Evolutionary conservation across 352 stramenopile genomes (phyloP), one percentile per base, ranked within the genome.

Genomic region (Phytopythium montanum): DNA sequence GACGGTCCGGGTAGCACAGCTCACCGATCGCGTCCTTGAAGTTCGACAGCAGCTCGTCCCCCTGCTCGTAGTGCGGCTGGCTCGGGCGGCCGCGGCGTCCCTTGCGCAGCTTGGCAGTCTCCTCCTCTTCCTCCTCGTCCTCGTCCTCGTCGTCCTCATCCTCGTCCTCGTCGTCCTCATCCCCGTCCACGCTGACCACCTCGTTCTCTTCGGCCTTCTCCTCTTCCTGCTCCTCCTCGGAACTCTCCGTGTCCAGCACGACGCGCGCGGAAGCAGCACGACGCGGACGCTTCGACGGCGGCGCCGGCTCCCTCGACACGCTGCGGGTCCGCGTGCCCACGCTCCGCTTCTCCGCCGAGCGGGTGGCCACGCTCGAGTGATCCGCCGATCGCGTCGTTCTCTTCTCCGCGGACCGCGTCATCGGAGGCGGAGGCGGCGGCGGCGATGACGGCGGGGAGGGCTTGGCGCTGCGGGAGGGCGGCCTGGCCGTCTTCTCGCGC

Each of bases 21-120:
- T 89, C 75, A 1, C 79, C 76, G 58, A 91, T 84, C 9, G 75
- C 65, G 58, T 91, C 79, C 58, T 87, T 77, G 44, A 90, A 90
- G 10, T 66, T 70, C 36, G 87, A 62, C 51, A 90, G 59, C 25
- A 67, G 57, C 36, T 85, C 72, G 59, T 87, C 81, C 9, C 68
- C 59, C 21, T 75, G 55, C 10, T 78, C 64, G 31, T 75, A 75
- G 56, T 79, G 73, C 3, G 60, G 66, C 48, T 81, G 69, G 46
- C 68, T 65, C 21, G 66, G 60, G 31, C 64, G 65, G 25, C 55
- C 66, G 1, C 68, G 51, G 29, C 38, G 60, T 42, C 55, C 59
- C 25, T 41, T 54, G 54, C 57, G 60, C 14, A 6, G 25, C 52
- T 62, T 34, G 42, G 28, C 44, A 5, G 38, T 36, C 18, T 66